phyloP scores from a whole-genome alignment of 352 stramenopile species.

The Thraustochytrium sp. region DNA sequence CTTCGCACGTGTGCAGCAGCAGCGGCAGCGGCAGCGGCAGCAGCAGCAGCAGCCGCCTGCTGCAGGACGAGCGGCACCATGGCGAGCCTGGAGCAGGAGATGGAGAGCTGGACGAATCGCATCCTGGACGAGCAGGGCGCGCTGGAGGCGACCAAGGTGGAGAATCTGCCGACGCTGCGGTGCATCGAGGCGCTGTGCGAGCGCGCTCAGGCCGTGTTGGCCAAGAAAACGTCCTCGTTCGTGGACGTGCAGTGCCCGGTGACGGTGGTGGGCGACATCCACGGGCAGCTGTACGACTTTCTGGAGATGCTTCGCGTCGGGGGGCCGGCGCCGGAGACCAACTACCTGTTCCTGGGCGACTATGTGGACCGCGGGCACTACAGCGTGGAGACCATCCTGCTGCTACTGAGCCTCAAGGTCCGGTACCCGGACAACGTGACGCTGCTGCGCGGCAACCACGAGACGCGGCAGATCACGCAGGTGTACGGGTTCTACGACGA shows the following conservation, averaged over 20 bases:
- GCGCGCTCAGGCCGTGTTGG: slow-evolving; percentile 59
- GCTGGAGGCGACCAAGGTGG: slow-evolving; percentile 15
- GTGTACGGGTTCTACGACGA: slow-evolving; percentile 83
- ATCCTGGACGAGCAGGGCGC: slow-evolving; percentile 2
- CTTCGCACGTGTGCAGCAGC: too few species aligned
- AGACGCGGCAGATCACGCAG: slow-evolving; percentile 74
- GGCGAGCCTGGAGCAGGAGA: not conserved
- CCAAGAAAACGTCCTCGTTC: slow-evolving; percentile 72
- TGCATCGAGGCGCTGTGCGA: slow-evolving; percentile 57
- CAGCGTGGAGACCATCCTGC: slow-evolving; percentile 72
- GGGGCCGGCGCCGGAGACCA: slow-evolving; percentile 72
- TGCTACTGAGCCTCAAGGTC: slow-evolving; percentile 66
- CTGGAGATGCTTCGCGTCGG: slow-evolving; percentile 83
- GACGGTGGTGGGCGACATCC: slow-evolving; percentile 85
- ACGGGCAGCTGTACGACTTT: slow-evolving; percentile 95
- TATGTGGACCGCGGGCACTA: slow-evolving; percentile 82
- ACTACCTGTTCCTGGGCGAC: slow-evolving; percentile 84
- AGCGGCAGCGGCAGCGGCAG: too few species aligned
- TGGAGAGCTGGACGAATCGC: not conserved
- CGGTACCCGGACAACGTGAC: slow-evolving; percentile 79
- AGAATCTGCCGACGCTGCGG: not conserved
- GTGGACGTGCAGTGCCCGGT: slow-evolving; percentile 66
- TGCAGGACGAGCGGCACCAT: not conserved
- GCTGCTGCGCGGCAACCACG: slow-evolving; percentile 83
- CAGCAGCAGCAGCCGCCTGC: too few species aligned